Conservation (phyloP, 306 rosid species). For the Gynostemma pentaphyllum region DNA sequence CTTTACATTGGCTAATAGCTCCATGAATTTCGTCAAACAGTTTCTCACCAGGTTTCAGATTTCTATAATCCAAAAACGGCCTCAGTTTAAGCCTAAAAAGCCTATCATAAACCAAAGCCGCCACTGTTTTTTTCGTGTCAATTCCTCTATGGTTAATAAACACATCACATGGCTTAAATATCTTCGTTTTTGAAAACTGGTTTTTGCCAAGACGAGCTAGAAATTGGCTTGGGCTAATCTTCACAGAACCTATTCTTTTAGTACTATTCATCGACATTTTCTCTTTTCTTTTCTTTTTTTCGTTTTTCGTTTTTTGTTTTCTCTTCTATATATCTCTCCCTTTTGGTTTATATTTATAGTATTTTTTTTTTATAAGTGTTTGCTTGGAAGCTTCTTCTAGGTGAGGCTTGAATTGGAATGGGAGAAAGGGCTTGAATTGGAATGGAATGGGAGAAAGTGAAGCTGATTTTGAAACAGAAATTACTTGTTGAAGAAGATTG, state of each 20-base stretch:
- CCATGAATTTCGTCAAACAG: slow-evolving; percentile 62
- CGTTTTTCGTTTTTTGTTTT: too few species aligned
- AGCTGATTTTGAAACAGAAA: neutral
- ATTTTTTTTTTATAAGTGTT: too few species aligned
- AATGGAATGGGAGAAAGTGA: too few species aligned
- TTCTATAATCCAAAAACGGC: slow-evolving; percentile 70
- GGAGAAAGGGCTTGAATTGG: too few species aligned
- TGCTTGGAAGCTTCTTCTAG: neutral
- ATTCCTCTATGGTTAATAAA: slow-evolving; percentile 69
- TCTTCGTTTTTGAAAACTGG: slow-evolving; percentile 11
- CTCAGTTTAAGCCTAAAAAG: slow-evolving; percentile 24
- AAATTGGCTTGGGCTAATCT: slow-evolving; percentile 6
- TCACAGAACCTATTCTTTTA: neutral
- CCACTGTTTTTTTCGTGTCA: slow-evolving; percentile 65
- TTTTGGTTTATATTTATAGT: too few species aligned
- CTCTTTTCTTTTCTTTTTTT: too few species aligned
- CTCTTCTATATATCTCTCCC: too few species aligned
- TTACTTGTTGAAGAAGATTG: neutral
- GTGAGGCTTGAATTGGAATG: neutral
- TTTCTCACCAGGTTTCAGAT: slow-evolving; percentile 85
- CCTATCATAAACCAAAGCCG: slow-evolving; percentile 54
- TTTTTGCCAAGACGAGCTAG: slow-evolving; percentile 15
- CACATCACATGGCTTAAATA: slow-evolving; percentile 39
- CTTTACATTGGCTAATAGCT: slow-evolving; percentile 44
- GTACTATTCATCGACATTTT: slow-evolving; percentile 2